Conservation (phyloP, 306 rosid genomes). For the Cicer bijugum region DNA sequence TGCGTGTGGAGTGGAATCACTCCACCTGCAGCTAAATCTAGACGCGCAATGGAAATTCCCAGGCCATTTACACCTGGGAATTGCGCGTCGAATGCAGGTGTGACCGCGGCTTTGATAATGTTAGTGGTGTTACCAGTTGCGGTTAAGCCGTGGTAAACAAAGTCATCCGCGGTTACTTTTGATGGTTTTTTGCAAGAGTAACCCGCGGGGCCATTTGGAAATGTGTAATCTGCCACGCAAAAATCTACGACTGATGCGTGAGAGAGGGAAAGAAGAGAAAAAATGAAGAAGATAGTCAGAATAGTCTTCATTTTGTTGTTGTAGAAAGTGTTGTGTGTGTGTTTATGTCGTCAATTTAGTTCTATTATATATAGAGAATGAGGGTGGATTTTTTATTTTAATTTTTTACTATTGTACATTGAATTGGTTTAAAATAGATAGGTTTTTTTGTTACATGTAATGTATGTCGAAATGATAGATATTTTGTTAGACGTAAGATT, state of each 20-base stretch:
- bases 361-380: slow-evolving; percentile 33
- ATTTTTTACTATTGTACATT: slow-evolving; percentile 26
- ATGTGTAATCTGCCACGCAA: slow-evolving; percentile 70
- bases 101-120: slow-evolving; percentile 69
- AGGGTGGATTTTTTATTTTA: slow-evolving; percentile 2
- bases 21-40: slow-evolving; percentile 65
- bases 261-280: slow-evolving; percentile 51
- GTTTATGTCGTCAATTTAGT: not conserved
- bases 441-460: slow-evolving; percentile 20
- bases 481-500: slow-evolving; percentile 38
- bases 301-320: slow-evolving; percentile 45
- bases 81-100: slow-evolving; percentile 68
- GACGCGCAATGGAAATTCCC: slow-evolving; percentile 65
- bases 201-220: slow-evolving; percentile 67
- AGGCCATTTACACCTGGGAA: slow-evolving; percentile 78
- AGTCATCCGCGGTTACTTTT: slow-evolving; percentile 61
- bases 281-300: slow-evolving; percentile 50
- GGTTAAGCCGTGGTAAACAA: slow-evolving; percentile 62
- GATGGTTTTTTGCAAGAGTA: slow-evolving; percentile 67
- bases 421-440: slow-evolving; percentile 19
- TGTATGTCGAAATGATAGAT: slow-evolving; percentile 44
- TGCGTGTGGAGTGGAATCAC: slow-evolving; percentile 85
- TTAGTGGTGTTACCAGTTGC: slow-evolving; percentile 72
- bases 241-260: slow-evolving; percentile 74
- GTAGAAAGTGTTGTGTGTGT: not conserved